Base-by-base conservation (phyloP, 106 monocot genomes). In the Platanthera guangdongensis region DNA sequence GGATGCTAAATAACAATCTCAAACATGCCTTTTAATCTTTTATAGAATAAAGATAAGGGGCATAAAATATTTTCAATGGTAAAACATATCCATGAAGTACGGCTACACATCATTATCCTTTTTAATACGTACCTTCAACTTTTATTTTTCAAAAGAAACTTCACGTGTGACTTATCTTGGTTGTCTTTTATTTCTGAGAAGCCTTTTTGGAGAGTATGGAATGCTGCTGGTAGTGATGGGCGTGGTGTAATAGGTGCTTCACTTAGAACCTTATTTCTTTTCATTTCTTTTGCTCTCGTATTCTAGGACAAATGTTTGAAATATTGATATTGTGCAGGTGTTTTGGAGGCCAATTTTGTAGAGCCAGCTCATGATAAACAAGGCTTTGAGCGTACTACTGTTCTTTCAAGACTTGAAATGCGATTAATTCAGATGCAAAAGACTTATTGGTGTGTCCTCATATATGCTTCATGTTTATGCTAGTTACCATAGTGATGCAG, bases 331-430 rank as follows among this genome's bases (percentile, higher is more conserved):
- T 73, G 16, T 67, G 51, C 82, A 95, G 95, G 96, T 84, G 85
- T 93, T 19, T 77, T 96, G 78, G 96, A 96, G 82, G 96, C 96
- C 12, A 91, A 96, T 89, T 96, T 96, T 78, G 84, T 96, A 50
- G 96, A 96, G 70, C 96, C 96, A 21, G 93, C 96, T n/a, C 96
- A 96, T 84, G 96, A 96, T 79, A 96, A 96, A 59, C 96, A 96
- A 74, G 96, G 85, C 22, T 96, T 96, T 83, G 96, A 96, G 70
- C 78, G 90, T 2, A 96, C 96, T 32, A 93, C 85, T 72, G 88
- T 96, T 82, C 96, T 96, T 51, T 75, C 93, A 39, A 85, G 96
- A 78, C 93, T 96, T 78, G 96, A 96, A 78, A 12, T 85, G 59
- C 82, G 82, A 63, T 73, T 96, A 22, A 74, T 89, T 80, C 85